Percentiles rank a stretch among this genome's conserved stretches.
phyloP scores from a whole-genome alignment of 495 filamentous ascomycete species.

The Podospora tetraspora region DNA sequence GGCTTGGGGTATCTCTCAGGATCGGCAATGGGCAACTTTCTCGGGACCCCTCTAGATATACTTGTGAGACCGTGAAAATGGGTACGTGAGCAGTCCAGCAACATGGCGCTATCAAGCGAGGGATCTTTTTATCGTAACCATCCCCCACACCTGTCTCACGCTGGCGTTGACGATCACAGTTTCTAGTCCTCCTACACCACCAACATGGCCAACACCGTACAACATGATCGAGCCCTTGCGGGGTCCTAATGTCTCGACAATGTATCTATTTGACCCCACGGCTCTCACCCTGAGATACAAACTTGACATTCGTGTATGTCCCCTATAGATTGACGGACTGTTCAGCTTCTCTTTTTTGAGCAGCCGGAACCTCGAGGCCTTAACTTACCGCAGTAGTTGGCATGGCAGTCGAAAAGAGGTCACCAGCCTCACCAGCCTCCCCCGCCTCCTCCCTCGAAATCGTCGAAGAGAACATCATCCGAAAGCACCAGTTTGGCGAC shows the following conservation, averaged over 20 bases:
- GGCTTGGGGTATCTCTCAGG: neutral
- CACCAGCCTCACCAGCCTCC: neutral
- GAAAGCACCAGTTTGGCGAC: slow-evolving; percentile 56
- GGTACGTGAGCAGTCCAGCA: neutral
- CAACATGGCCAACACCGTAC: neutral
- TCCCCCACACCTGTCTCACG: neutral
- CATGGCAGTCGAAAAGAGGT: neutral
- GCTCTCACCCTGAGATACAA: neutral
- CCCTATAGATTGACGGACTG: neutral
- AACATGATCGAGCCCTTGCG: neutral
- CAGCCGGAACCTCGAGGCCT: neutral
- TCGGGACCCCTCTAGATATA: neutral
- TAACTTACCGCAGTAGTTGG: neutral
- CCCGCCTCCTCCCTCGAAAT: neutral
- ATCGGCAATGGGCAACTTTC: neutral
- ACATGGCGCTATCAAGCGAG: neutral
- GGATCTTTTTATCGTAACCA: neutral
- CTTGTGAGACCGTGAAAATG: neutral
- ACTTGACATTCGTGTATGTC: neutral
- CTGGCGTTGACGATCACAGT: neutral
- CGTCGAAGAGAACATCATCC: slow-evolving; percentile 50
- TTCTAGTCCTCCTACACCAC: neutral
- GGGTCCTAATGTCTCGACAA: neutral
- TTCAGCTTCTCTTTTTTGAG: neutral
- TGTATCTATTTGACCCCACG: neutral